A percentile compares a stretch with the other conserved stretches of the same genome.
Conservation (phyloP, 1,139 yeast genomes). For the Suhomyces coccinellae region DNA sequence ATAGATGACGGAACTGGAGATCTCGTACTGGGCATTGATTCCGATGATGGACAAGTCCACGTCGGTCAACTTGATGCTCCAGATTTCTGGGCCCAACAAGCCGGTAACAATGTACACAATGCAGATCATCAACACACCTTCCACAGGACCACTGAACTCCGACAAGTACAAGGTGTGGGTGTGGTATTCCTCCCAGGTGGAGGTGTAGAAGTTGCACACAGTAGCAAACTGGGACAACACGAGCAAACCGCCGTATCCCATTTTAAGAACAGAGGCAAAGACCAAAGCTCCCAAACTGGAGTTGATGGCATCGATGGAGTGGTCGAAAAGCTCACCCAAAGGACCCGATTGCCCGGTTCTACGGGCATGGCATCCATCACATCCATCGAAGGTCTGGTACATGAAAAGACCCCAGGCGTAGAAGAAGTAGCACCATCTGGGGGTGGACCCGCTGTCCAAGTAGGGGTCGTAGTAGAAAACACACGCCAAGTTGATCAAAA, state of each 20-base stretch:
- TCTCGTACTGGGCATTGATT: slow-evolving; percentile 20
- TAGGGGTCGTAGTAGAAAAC: slow-evolving; percentile 77
- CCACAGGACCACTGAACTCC: slow-evolving; percentile 90
- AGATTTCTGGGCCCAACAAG: slow-evolving; percentile 64
- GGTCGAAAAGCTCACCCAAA: slow-evolving; percentile 91
- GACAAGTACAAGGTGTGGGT: slow-evolving; percentile 82
- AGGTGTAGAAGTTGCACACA: slow-evolving; percentile 77
- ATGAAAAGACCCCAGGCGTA: slow-evolving; percentile 83
- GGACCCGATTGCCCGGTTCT: slow-evolving; percentile 95
- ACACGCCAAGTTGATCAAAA: slow-evolving; percentile 60
- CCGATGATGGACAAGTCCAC: slow-evolving; percentile 39
- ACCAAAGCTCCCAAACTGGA: slow-evolving; percentile 78
- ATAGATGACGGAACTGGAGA: slow-evolving; percentile 45
- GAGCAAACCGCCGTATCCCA: slow-evolving; percentile 68
- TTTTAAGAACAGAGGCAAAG: slow-evolving; percentile 68
- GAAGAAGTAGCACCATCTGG: slow-evolving; percentile 80
- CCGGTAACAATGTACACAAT: slow-evolving; percentile 62
- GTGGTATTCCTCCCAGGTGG: slow-evolving; percentile 96
- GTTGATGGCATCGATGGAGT: slow-evolving; percentile 88
- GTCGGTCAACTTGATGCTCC: slow-evolving; percentile 47
- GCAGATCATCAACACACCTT: slow-evolving; percentile 75
- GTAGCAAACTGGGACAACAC: slow-evolving; percentile 73
- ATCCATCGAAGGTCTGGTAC: slow-evolving; percentile 95
- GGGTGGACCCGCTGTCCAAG: slow-evolving; percentile 51
- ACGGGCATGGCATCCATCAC: slow-evolving; percentile 93